A percentile compares a stretch with the other conserved stretches of the same genome.
Evolutionary conservation across 495 filamentous ascomycete species (phyloP).

Genomic region (Hypoxylon fragiforme): DNA sequence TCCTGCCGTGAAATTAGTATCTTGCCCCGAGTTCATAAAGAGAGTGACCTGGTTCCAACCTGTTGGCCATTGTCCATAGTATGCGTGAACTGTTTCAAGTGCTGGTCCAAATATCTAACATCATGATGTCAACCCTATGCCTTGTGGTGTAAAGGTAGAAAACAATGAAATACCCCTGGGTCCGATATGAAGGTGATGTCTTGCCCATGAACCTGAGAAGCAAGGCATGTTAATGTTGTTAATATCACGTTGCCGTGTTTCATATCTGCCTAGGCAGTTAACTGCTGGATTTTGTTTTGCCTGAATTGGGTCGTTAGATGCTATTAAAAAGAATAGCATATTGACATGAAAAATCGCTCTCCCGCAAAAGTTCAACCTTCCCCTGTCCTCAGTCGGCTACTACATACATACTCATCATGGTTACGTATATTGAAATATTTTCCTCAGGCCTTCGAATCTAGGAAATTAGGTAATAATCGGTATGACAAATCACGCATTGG

Average conservation of each 20-base stretch:
- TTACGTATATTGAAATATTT: neutral
- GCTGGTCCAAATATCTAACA: constrained; percentile 4
- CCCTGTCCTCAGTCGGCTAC: no score
- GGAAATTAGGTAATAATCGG: no score
- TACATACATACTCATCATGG: constrained; percentile 19
- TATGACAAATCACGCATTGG: neutral
- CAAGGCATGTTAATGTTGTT: neutral
- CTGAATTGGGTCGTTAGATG: no score
- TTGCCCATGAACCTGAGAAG: neutral
- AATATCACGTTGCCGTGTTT: no score
- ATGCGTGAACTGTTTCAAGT: constrained; percentile 12
- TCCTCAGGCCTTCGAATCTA: neutral
- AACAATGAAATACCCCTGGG: constrained; percentile 14
- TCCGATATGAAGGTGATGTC: constrained; percentile 22
- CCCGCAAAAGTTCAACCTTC: no score
- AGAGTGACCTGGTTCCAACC: no score
- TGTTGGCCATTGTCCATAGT: constrained; percentile 23
- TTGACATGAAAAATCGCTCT: no score
- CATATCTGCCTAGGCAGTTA: no score
- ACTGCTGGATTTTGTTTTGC: no score
- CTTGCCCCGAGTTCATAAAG: no score
- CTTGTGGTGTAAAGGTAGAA: no score
- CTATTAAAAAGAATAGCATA: no score
- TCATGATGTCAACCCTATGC: neutral
- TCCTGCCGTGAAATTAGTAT: constrained; percentile 25